Base-by-base conservation (phyloP, 371 early-diverging fungal species). In the Mucor plumbeus region DNA sequence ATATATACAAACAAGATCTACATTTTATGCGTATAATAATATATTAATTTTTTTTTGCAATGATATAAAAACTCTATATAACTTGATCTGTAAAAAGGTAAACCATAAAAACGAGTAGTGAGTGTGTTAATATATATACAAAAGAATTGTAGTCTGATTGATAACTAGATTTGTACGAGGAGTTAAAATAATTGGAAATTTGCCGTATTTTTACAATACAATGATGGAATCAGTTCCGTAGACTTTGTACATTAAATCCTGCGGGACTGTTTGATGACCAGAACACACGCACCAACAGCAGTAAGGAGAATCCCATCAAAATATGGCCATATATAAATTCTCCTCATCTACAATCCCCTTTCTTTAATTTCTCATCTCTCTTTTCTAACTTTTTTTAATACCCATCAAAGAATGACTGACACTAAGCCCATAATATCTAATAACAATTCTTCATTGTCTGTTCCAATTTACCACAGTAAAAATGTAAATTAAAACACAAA, bases 91-190 rank as follows among this genome's bases (percentile, higher is more conserved):
- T 26, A 26, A 1, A 26, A 3, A 26, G 3, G 26, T 26, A 3
- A 26, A 26, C 3, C 26, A 26, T 26, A 3, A 26, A 26, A 1
- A 26, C 3, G 26, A 26, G 26, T 26, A 1, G 3, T n/a, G n/a
- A n/a, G n/a, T n/a, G n/a, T n/a, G n/a, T n/a, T n/a, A n/a, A n/a
- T n/a, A n/a, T n/a, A 38, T 38, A 38, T 38, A 38, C 1, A 38
- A 5, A 38, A 50, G 26, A 7, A 17, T 26, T 50, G 50, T 61
- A 31, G 61, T 61, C 48, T 47, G 61, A 61, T 61, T 61, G 43
- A n/a, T 48, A 61, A 61, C 38, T 61, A 26, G 38, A 50, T 26
- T 50, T 50, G 26, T 50, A 8, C 21, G 26, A 50, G 50, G 50
- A 50, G 50, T 50, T 50, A 5, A 38, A 38, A 38, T 11, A 4